Evolutionary conservation across 129 eudicot species (phyloP), one percentile per base, ranked within the genome.

Genomic region (Flaveria brownii): DNA sequence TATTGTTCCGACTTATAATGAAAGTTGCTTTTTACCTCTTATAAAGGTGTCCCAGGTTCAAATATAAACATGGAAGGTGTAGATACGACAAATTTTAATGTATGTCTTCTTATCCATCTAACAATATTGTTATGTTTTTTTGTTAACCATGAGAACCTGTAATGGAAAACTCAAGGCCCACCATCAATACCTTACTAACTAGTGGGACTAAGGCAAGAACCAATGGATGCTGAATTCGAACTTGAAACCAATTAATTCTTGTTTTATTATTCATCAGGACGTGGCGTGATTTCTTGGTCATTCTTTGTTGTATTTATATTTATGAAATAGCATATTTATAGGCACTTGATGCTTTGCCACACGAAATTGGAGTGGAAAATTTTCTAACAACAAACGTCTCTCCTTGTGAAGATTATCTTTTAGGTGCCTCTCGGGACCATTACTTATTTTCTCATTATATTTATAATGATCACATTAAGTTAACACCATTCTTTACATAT

Each of bases 391-490:
- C 79, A 76, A 80, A 30, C 69, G 77, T 80, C 70, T 81, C 87
- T 17, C 61, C 87, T 61, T 87, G 90, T 64, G 98, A 92, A 71
- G 93, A 92, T 73, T 86, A 84, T 75, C 83, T 87, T 47, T 70
- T 85, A 77, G 98, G 96, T 92, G 73, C 57, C 66, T 57, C 49
- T 82, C 56, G 3, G 60, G 63, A 74, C 55, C 26, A 25, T n/a
- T 39, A 5, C 68, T 57, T 39, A 18, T 14, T 42, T 77, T 7
- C 26, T 57, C 41, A n/a, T 7, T 70, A 59, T 78, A 45, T 41
- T 39, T 6, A 17, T 41, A n/a, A 63, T 30, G 20, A 63, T 65
- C 41, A 57, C 55, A 26, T 63, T 54, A 62, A 30, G 33, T 78
- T 36, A 49, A 26, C 13, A 39, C 16, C 20, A 33, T 11, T 60